Base-by-base conservation (phyloP, 2,329 filamentous ascomycete species). In the Fusarium lateritium region DNA sequence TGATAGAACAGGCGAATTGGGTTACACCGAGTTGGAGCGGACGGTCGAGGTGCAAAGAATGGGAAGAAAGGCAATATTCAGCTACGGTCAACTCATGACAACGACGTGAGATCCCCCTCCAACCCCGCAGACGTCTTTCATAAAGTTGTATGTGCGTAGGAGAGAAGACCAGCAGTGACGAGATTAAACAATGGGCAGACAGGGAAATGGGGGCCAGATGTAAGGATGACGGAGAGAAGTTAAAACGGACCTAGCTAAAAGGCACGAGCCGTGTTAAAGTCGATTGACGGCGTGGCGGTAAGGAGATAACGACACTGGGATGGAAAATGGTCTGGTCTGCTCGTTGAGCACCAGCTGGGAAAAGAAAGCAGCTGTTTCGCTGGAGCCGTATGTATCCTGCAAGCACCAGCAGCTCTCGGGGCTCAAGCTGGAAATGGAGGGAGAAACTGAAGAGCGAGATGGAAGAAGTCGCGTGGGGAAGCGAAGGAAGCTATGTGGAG, bases 381-480 rank as follows among this genome's bases (percentile, higher is more conserved):
- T 75, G 70, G 72, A 65, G 71, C 63, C 64, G 71, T 69, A 75
- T 75, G 76, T 75, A 70, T 77, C 69, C 73, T 77, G 76, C 76
- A 78, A 76, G 76, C 66, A 73, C 65, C 71, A 72, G 73, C 74
- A 75, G 70, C 72, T 73, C 65, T 72, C 67, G 71, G 71, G 75
- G 71, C 65, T 71, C 56, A 61, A 71, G 72, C 74, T 75, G 71
- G 75, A 70, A 72, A 62, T 69, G 69, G 71, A 74, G 71, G 62
- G 72, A 76, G 67, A 75, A 75, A 72, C 74, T 71, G 72, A 75
- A 70, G 72, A 76, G 74, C 69, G 69, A 74, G 73, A 67, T 74
- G 70, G 70, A 76, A 71, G 73, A 74, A 73, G 70, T 76, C 68
- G 76, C 77, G 76, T 79, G 77, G 77, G 77, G 77, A 78, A 74